Conservation (phyloP, 1,139 yeast species). For the Candida dubliniensis region DNA sequence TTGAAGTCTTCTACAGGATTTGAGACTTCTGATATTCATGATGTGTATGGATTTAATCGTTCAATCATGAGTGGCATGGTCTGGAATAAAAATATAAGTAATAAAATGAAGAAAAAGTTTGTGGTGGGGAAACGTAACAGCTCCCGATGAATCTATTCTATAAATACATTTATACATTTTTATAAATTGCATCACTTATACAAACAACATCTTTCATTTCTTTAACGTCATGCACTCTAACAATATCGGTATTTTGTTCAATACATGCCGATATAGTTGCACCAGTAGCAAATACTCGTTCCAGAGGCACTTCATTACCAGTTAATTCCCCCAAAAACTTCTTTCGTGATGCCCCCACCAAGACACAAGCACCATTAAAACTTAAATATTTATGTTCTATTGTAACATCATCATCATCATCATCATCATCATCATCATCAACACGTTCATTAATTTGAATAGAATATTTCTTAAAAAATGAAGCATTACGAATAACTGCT, state of each 20-base stretch:
- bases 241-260: conserved; percentile 73
- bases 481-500: conserved; percentile 57
- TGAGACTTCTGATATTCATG: conserved; percentile 31
- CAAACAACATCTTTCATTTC: conserved; percentile 63
- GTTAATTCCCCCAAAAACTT: conserved; percentile 78
- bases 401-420: conserved; percentile 8
- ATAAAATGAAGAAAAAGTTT: conserved; percentile 48
- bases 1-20: conserved; percentile 11
- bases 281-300: conserved; percentile 74
- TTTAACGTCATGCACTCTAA: conserved; percentile 84
- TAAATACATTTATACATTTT: not conserved
- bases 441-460: conserved; percentile 24
- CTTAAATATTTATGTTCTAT: conserved; percentile 34
- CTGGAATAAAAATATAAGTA: conserved; percentile 57
- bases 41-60: conserved; percentile 50
- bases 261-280: conserved; percentile 76
- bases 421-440: conserved; percentile 19
- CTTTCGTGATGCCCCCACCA: conserved; percentile 88
- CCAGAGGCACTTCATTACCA: conserved; percentile 44
- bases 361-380: conserved; percentile 59
- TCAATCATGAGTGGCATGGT: conserved; percentile 56
- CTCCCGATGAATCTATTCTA: conserved; percentile 1
- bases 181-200: conserved; percentile 64
- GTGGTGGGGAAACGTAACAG: conserved; percentile 9
- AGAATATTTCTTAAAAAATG: conserved; percentile 55